Percentiles rank a stretch among this genome's conserved stretches.
These are phyloP conservation scores for Gossypium bickii DNA, from an alignment of 345 rosid genomes.

Conservation along the genomic window DNA sequence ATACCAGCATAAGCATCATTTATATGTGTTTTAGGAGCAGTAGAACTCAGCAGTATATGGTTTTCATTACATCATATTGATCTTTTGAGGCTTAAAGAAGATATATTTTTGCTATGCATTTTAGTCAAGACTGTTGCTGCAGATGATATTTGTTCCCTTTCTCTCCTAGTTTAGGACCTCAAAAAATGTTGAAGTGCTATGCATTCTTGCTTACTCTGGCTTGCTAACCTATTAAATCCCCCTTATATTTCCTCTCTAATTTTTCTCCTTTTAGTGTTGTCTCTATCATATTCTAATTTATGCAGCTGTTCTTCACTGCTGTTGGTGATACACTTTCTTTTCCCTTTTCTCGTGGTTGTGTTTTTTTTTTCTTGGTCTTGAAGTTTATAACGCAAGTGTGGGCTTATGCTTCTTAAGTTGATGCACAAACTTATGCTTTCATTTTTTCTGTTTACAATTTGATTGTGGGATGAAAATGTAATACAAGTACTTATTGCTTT, in stretches of 20 bases:
- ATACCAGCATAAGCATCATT: not conserved
- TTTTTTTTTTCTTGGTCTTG: not conserved
- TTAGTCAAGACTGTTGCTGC: not conserved
- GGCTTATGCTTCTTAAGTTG: not conserved
- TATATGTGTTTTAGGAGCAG: not conserved
- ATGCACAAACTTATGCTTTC: not conserved
- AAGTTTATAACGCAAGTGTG: not conserved
- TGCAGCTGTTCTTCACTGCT: not conserved
- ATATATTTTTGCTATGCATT: not conserved
- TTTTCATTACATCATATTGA: not conserved
- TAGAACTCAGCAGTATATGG: not conserved
- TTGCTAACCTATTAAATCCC: not conserved
- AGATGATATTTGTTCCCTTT: not conserved
- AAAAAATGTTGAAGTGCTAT: not conserved
- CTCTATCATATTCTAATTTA: not conserved
- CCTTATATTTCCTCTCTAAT: not conserved
- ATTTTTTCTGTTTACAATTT: slow-evolving; percentile 7
- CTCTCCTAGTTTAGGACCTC: not conserved
- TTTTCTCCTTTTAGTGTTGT: not conserved
- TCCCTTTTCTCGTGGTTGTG: not conserved
- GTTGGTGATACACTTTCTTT: not conserved
- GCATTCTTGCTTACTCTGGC: not conserved
- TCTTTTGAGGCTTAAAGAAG: slow-evolving; percentile 11
- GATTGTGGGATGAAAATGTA: not conserved
- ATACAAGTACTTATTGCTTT: not conserved